Evolutionary conservation across 2,329 filamentous ascomycete species (phyloP).

Genomic region (Verticillium nonalfalfae): DNA sequence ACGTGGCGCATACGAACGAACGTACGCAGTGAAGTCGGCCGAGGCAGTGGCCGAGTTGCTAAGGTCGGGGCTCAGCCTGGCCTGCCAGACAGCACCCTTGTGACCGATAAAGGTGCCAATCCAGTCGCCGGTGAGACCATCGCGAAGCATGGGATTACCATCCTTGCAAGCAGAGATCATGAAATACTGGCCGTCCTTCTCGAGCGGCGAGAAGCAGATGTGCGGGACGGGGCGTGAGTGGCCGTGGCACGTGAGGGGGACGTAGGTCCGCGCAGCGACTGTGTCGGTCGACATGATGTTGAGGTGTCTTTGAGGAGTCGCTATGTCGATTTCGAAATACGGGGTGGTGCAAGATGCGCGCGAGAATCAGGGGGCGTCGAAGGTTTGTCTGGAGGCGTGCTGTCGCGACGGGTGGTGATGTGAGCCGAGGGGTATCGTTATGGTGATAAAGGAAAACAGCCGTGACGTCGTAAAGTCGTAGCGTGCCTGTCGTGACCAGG

Average conservation of each 20-base stretch:
- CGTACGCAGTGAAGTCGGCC: constrained; percentile 90
- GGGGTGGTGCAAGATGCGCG: neutral
- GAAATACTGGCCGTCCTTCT: constrained; percentile 81
- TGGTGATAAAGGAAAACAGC: neutral
- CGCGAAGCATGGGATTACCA: constrained; percentile 96
- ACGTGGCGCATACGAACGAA: constrained; percentile 7
- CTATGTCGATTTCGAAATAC: neutral
- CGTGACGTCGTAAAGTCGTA: neutral
- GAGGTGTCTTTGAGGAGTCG: neutral
- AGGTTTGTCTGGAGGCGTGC: neutral
- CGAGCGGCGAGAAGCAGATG: constrained; percentile 78
- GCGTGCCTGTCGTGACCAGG: neutral
- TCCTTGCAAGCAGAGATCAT: constrained; percentile 95
- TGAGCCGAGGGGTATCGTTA: neutral
- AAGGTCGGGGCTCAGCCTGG: constrained; percentile 81
- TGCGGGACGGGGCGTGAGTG: constrained; percentile 91
- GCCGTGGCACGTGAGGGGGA: constrained; percentile 89
- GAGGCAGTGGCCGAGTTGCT: constrained; percentile 86
- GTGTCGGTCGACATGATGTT: neutral
- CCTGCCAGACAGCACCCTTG: constrained; percentile 97
- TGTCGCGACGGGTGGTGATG: neutral
- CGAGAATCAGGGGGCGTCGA: neutral
- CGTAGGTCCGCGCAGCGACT: constrained; percentile 47
- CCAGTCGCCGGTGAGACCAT: constrained; percentile 94
- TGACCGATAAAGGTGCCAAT: constrained; percentile 98